phyloP scores from a whole-genome alignment of 768 basidiomycete species.

The Boletus sensibilis region DNA sequence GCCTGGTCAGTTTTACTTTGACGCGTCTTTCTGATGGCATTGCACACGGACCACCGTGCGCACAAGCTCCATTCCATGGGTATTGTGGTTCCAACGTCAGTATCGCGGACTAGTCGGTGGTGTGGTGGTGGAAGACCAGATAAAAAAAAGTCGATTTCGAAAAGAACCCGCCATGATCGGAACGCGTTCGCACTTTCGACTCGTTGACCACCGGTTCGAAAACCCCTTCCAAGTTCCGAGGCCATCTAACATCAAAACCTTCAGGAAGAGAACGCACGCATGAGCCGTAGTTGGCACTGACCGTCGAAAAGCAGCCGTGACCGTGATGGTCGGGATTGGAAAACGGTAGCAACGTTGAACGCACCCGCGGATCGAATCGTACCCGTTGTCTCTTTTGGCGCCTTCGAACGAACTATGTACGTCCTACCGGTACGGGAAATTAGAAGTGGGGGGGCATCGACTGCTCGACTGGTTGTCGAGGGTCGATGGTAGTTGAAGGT shows the following conservation, averaged over 20 bases:
- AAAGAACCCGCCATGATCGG: background rate
- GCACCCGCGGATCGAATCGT: constrained; percentile 12
- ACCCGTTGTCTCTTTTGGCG: background rate
- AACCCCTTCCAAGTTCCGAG: too few species aligned
- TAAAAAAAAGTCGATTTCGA: background rate
- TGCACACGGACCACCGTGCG: background rate
- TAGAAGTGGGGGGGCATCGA: background rate
- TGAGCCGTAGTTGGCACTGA: background rate
- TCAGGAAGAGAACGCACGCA: background rate
- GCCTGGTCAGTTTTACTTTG: background rate
- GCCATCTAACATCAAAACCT: background rate
- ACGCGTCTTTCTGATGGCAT: background rate
- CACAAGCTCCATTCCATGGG: background rate
- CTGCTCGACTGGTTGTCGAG: background rate
- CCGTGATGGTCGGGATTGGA: constrained; percentile 9
- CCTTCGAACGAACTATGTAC: background rate
- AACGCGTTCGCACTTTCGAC: background rate
- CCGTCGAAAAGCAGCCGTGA: background rate
- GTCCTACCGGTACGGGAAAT: background rate
- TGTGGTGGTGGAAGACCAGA: background rate
- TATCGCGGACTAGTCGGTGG: background rate
- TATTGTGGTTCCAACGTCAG: background rate
- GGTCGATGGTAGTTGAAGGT: background rate
- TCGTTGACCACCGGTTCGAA: background rate
- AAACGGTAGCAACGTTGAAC: background rate